Percentiles rank a stretch among this genome's conserved stretches.
These are phyloP conservation scores for Termitomyces sp. DNA, from an alignment of 768 basidiomycete species.

Conservation along the genomic window DNA sequence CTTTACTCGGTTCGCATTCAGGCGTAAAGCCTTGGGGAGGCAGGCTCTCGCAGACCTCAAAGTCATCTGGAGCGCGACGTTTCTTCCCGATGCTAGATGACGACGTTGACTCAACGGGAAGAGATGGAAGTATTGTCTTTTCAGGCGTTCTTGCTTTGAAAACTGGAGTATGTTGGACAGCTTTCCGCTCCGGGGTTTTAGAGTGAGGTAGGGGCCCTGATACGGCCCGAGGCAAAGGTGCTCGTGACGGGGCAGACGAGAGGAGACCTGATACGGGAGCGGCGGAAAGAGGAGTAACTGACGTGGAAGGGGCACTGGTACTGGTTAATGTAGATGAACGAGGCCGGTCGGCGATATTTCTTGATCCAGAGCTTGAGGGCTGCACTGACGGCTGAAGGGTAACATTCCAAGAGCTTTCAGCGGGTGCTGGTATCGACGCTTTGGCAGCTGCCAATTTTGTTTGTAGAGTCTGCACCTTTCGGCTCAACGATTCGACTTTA, in stretches of 20 bases:
- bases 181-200: conserved; percentile 51
- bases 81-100: conserved; percentile 59
- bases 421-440: conserved; percentile 25
- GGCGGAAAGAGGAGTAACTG: conserved; percentile 11
- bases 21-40: conserved; percentile 65
- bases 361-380: conserved; percentile 4
- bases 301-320: conserved; percentile 11
- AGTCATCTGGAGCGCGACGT: conserved; percentile 74
- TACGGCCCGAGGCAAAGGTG: conserved; percentile 29
- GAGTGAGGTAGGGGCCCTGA: conserved; percentile 43
- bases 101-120: conserved; percentile 22
- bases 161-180: conserved; percentile 31
- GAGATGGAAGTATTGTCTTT: conserved; percentile 20
- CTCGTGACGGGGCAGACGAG: conserved; percentile 11
- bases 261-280: conserved; percentile 8
- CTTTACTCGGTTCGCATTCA: conserved; percentile 45
- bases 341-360: conserved; percentile 18
- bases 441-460: conserved; percentile 58
- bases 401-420: conserved; percentile 9
- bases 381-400: conserved; percentile 12
- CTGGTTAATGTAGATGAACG: conserved; percentile 26
- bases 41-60: conserved; percentile 51
- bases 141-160: conserved; percentile 57
- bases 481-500: conserved; percentile 68
- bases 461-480: conserved; percentile 73